Conservation (phyloP, 169 alveolate genomes). For the Cryptosporidium xiaoi region DNA sequence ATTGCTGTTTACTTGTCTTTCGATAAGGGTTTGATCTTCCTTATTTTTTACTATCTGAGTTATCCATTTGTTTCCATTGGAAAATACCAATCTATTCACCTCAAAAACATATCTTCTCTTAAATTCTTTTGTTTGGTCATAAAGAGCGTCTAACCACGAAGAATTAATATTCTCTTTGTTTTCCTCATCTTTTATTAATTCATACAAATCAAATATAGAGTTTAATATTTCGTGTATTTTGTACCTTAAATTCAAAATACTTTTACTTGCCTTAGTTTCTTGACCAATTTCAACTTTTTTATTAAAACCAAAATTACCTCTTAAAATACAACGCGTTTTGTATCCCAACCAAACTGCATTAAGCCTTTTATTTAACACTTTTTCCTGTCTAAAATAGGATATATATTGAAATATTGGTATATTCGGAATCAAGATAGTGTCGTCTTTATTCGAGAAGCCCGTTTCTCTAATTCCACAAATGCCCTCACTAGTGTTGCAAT, state of each 20-base stretch:
- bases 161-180: background rate
- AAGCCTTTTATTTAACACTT: conserved; percentile 1
- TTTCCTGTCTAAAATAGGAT: conserved; percentile 35
- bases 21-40: background rate
- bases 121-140: conserved; percentile 39
- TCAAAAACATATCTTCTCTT: conserved; percentile 16
- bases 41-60: conserved; percentile 11
- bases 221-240: conserved; percentile 23
- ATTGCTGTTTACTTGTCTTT: background rate
- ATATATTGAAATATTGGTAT: conserved; percentile 28
- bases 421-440: background rate
- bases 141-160: conserved; percentile 65
- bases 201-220: conserved; percentile 40
- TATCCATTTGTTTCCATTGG: conserved; percentile 12
- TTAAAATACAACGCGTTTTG: conserved; percentile 53
- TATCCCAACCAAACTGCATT: conserved; percentile 64
- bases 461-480: background rate
- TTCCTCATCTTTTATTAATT: conserved; percentile 40
- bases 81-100: conserved; percentile 2
- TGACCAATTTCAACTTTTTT: conserved; percentile 1
- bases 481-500: background rate
- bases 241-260: conserved; percentile 15
- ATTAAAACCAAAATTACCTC: no score
- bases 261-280: background rate
- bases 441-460: background rate